These are phyloP conservation scores for Paulownia fortunei DNA, from an alignment of 257 asterid species.

Conservation along the genomic window DNA sequence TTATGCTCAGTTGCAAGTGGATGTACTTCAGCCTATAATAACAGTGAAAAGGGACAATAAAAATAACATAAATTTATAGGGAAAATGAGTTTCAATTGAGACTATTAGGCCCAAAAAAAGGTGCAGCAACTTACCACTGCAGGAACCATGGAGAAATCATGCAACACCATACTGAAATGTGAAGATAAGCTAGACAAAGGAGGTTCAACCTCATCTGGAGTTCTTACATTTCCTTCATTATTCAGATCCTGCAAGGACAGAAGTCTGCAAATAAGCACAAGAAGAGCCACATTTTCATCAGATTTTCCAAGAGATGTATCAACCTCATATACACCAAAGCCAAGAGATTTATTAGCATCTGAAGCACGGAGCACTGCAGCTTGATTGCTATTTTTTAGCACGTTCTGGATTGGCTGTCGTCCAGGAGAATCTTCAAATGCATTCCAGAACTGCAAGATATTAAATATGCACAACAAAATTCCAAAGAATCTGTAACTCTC, in stretches of 20 bases:
- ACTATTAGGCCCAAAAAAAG: constrained; percentile 25
- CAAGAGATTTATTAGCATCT: constrained; percentile 47
- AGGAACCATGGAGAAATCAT: constrained; percentile 46
- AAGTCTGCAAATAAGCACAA: constrained; percentile 37
- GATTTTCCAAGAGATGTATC: constrained; percentile 27
- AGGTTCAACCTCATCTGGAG: constrained; percentile 40
- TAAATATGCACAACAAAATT: constrained; percentile 3
- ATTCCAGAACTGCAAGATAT: constrained; percentile 65
- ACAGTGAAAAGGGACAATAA: constrained; percentile 11
- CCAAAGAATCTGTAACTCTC: neutral
- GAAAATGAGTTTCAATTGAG: neutral
- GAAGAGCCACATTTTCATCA: constrained; percentile 24
- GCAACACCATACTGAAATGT: constrained; percentile 40
- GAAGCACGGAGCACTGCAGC: constrained; percentile 41
- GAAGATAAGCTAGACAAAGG: constrained; percentile 44
- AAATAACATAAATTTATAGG: neutral
- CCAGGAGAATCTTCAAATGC: constrained; percentile 57
- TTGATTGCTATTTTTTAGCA: constrained; percentile 36
- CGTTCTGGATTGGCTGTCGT: constrained; percentile 32
- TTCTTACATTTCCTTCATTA: constrained; percentile 41
- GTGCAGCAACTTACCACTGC: constrained; percentile 43
- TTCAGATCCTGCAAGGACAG: constrained; percentile 45
- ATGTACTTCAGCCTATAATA: constrained; percentile 53
- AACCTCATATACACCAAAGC: constrained; percentile 51
- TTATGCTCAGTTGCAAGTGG: constrained; percentile 43